A percentile compares a stretch with the other conserved stretches of the same genome.
Evolutionary conservation across 352 stramenopile genomes (phyloP).

Genomic region (Stephanocyclus meneghinianus): DNA sequence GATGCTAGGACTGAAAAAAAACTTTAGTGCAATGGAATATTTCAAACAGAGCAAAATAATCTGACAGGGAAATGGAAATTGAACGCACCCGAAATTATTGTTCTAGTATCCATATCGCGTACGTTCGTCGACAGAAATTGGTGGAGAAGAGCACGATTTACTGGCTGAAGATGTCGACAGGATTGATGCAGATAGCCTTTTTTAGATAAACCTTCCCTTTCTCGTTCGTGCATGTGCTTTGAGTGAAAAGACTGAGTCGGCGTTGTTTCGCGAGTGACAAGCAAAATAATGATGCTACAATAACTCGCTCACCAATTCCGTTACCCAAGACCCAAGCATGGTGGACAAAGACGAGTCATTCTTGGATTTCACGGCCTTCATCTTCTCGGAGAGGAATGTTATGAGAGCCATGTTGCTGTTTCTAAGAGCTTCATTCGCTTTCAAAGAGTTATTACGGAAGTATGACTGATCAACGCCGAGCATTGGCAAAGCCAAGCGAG

Average conservation of each 20-base stretch:
- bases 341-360: constrained; percentile 71
- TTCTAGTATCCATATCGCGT: constrained; percentile 76
- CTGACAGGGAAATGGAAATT: not conserved
- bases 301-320: constrained; percentile 49
- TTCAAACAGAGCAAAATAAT: not conserved
- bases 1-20: constrained; percentile 62
- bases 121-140: constrained; percentile 77
- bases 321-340: constrained; percentile 82
- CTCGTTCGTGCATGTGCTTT: constrained; percentile 67
- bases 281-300: not conserved
- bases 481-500: constrained; percentile 69
- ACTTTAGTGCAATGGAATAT: not conserved
- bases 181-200: constrained; percentile 14
- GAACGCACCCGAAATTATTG: constrained; percentile 54
- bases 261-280: not conserved
- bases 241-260: not conserved
- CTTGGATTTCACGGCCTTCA: constrained; percentile 70
- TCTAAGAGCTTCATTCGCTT: constrained; percentile 64
- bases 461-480: constrained; percentile 61
- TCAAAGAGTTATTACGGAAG: constrained; percentile 47
- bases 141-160: constrained; percentile 41
- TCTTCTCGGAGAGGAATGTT: constrained; percentile 78
- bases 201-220: constrained; percentile 30
- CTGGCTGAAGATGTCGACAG: constrained; percentile 10
- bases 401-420: constrained; percentile 74